phyloP scores from a whole-genome alignment of 2,329 filamentous ascomycete species.

The Fusarium pininemorale region DNA sequence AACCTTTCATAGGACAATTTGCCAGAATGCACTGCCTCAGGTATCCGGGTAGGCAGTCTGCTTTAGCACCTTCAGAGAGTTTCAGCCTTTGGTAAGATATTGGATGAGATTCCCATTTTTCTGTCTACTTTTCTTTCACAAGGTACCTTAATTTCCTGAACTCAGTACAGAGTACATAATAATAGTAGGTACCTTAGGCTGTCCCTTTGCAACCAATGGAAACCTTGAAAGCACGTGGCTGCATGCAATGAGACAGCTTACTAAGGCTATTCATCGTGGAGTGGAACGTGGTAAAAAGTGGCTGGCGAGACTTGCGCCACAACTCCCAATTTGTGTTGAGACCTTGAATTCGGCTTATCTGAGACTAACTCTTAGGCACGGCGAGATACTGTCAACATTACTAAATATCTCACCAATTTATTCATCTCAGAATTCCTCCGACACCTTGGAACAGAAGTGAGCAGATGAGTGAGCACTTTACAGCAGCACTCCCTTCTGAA shows the following conservation, averaged over 20 bases:
- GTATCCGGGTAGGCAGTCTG: background rate
- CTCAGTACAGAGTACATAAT: background rate
- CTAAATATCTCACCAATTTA: background rate
- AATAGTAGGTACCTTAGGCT: background rate
- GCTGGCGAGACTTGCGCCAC: conserved; percentile 12
- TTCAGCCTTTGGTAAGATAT: background rate
- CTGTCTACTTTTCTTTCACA: background rate
- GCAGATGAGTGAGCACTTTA: background rate
- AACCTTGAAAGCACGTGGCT: conserved; percentile 19
- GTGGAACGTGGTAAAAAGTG: conserved; percentile 8
- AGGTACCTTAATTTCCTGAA: background rate
- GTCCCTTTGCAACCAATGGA: background rate
- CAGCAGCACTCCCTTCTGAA: background rate
- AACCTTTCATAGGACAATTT: background rate
- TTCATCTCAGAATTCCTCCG: background rate
- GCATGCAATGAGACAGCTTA: background rate
- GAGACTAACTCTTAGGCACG: background rate
- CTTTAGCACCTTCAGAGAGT: background rate
- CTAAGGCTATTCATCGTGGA: conserved; percentile 2
- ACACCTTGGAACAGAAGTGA: background rate
- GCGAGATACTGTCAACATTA: background rate
- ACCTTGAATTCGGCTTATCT: background rate
- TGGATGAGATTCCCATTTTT: background rate
- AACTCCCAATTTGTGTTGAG: background rate
- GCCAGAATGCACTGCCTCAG: background rate